phyloP scores from a whole-genome alignment of 2,329 filamentous ascomycete genomes.

The Aspergillus neotritici region DNA sequence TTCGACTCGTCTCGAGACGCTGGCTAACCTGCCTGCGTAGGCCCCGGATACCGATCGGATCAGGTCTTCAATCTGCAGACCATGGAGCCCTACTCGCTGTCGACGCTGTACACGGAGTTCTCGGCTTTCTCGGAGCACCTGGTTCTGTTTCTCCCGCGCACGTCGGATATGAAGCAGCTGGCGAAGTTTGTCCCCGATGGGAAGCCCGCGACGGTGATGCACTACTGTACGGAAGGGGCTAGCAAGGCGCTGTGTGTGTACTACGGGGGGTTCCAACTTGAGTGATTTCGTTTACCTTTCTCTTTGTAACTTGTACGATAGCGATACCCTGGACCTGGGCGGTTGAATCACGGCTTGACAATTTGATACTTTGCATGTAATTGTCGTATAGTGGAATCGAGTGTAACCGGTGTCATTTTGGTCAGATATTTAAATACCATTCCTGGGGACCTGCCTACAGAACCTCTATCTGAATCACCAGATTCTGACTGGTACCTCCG shows the following conservation, averaged over 20 bases:
- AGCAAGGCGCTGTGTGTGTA: conserved; percentile 69
- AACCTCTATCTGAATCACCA: too few relatives aligned
- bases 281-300: conserved; percentile 10
- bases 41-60: conserved; percentile 57
- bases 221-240: conserved; percentile 86
- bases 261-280: conserved; percentile 49
- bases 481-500: too few relatives aligned
- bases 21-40: conserved; percentile 30
- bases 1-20: background rate
- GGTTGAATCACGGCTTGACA: background rate
- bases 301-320: background rate
- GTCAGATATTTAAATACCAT: too few relatives aligned
- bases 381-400: too few relatives aligned
- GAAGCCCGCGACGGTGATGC: conserved; percentile 65
- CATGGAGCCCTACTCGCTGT: conserved; percentile 82
- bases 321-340: too few relatives aligned
- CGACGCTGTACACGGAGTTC: conserved; percentile 59
- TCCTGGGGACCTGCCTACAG: too few relatives aligned
- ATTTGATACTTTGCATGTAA: background rate
- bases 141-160: conserved; percentile 79
- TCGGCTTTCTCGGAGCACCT: conserved; percentile 47
- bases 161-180: conserved; percentile 74
- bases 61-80: conserved; percentile 74
- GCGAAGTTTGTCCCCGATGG: conserved; percentile 48
- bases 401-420: too few relatives aligned